Percentiles rank a stretch among this genome's conserved stretches.
Evolutionary conservation across 305 asterid genomes (phyloP).

Genomic region (Solanum hybrid): DNA sequence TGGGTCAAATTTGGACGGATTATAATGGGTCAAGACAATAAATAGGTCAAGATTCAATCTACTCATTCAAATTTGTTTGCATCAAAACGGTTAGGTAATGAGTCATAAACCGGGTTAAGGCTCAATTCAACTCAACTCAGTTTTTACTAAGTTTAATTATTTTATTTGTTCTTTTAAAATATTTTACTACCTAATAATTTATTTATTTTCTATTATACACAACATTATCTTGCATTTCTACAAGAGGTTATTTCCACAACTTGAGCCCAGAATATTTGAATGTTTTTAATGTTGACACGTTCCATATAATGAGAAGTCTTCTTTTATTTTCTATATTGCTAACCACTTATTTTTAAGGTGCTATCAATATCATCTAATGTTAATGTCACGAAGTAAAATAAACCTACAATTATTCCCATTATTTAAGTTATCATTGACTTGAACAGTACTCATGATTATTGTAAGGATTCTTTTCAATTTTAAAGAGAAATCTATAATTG

Average conservation of each 20-base stretch:
- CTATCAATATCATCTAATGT: background rate
- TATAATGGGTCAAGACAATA: too few relatives aligned
- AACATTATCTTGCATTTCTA: rapidly evolving
- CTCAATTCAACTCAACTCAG: background rate
- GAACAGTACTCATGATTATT: background rate
- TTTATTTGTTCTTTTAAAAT: too few relatives aligned
- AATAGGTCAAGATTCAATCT: too few relatives aligned
- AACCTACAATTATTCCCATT: background rate
- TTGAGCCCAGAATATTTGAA: background rate
- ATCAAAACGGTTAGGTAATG: too few relatives aligned
- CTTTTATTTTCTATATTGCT: background rate
- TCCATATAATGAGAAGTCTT: background rate
- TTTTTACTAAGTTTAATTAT: too few relatives aligned
- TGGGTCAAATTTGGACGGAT: background rate
- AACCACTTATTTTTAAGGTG: background rate
- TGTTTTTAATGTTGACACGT: background rate
- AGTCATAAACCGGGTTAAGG: background rate
- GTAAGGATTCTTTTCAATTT: background rate
- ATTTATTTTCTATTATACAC: background rate
- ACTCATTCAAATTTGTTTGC: too few relatives aligned
- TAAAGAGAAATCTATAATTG: background rate
- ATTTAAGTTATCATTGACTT: background rate
- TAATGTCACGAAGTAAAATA: background rate
- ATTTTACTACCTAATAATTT: background rate
- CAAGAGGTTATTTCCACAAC: background rate